phyloP scores from a whole-genome alignment of 768 basidiomycete species.

The Psilocybe azurescens region DNA sequence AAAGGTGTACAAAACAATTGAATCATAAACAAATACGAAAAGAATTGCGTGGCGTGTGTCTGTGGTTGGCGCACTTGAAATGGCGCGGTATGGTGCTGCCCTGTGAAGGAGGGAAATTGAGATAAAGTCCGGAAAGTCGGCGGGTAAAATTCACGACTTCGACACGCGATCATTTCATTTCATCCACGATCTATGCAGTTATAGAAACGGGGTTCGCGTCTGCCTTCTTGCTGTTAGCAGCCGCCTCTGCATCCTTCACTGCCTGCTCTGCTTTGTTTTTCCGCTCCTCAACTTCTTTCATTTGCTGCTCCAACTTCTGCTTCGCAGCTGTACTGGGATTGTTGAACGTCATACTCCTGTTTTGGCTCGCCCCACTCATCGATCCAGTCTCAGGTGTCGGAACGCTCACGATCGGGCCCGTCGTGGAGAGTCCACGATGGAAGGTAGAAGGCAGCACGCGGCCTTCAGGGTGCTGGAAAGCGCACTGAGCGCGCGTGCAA shows the following conservation, averaged over 20 bases:
- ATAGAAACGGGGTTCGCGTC: conserved; percentile 57
- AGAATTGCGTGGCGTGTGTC: background rate
- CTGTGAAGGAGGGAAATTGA: background rate
- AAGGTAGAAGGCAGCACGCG: conserved; percentile 81
- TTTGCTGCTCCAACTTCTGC: conserved; percentile 43
- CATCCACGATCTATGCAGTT: conserved; percentile 34
- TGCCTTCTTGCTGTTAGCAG: conserved; percentile 59
- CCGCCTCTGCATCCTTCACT: conserved; percentile 66
- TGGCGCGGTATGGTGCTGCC: background rate
- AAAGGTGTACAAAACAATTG: conserved; percentile 13
- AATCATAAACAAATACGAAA: background rate
- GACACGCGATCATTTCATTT: background rate
- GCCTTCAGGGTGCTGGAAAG: conserved; percentile 91
- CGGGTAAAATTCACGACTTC: background rate
- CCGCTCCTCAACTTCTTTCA: conserved; percentile 71
- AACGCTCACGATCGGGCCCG: conserved; percentile 65
- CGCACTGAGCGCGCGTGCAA: conserved; percentile 86
- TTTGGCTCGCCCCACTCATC: conserved; percentile 66
- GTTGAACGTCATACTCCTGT: conserved; percentile 78
- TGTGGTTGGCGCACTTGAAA: background rate
- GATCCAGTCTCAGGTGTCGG: conserved; percentile 68
- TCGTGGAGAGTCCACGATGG: conserved; percentile 74
- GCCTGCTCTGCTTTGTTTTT: conserved; percentile 68
- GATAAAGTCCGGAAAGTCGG: conserved; percentile 1
- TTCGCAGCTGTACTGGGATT: conserved; percentile 53